Base-by-base conservation (phyloP, 169 alveolate genomes). In the Besnoitia besnoiti region DNA sequence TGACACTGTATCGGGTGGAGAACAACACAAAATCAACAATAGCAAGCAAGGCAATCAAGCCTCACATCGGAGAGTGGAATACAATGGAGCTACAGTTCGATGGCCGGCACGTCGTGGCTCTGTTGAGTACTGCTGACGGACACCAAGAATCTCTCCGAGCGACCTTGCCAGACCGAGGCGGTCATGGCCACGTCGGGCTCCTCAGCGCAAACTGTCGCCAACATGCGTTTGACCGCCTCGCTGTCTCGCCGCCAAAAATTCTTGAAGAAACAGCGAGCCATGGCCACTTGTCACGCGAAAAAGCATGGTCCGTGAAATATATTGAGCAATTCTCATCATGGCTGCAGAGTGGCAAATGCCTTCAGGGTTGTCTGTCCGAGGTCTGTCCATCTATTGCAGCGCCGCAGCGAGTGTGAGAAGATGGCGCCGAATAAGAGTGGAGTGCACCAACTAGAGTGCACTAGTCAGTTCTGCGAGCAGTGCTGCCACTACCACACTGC, bases 341-440 rank as follows among this genome's bases (percentile, higher is more conserved):
- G 5, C 12, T 42, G 8, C 0, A 0, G 21, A 19, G 19, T 27
- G 55, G 0, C 59, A 5, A 0, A 12, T 21, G 59, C 35, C 3
- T 62, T 0, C 91, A 87, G 91, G 91, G 59, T 14, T 5, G 39
- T 61, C 27, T 87, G 91, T 27, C 33, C 46, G 8, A 49, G 62
- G 30, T 46, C 85, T 1, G 91, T 87, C 73, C 91, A 87, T 37
- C 82, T 62, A 39, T 77, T 87, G 85, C 75, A 87, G 39, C 84
- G 91, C 39, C 75, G 59, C 40, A 42, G 39, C 10, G 91, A 37
- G 24, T 87, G 91, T 44, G 67, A 21, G 24, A 33, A n/a, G 16
- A 85, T 40, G 51, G 30, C 35, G 14, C 40, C 33, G 46, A 42
- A 40, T 5, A 39, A 40, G 62, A 12, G 73, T 5, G 67, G 59